These are phyloP conservation scores for Acanthamoeba culbertsoni DNA, from an alignment of 208 protist species.

Conservation along the genomic window DNA sequence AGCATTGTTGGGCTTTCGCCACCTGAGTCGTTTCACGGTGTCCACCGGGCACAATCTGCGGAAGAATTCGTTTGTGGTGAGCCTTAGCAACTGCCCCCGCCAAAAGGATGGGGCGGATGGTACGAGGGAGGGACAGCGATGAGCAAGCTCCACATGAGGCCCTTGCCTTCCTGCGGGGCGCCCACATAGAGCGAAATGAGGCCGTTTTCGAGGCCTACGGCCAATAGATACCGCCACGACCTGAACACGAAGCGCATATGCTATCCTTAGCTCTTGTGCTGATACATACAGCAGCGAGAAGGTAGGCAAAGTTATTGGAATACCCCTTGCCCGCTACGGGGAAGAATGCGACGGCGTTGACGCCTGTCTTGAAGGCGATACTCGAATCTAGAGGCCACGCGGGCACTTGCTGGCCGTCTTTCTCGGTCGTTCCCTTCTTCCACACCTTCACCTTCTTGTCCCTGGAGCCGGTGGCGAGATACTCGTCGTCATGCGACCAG, in stretches of 20 bases:
- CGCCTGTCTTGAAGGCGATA: conserved; percentile 1
- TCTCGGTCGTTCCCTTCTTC: not conserved
- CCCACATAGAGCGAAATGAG: not conserved
- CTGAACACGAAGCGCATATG: not conserved
- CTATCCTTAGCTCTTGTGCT: not conserved
- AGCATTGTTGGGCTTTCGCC: not conserved
- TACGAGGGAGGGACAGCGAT: not conserved
- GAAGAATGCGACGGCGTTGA: conserved; percentile 21
- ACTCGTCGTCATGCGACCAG: conserved; percentile 43
- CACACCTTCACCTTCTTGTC: conserved; percentile 61
- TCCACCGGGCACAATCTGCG: conserved; percentile 4
- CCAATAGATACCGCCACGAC: conserved; percentile 19
- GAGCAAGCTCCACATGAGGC: not conserved
- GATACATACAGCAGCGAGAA: not conserved
- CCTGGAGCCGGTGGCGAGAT: conserved; percentile 3
- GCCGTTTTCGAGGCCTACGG: conserved; percentile 27
- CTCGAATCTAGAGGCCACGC: not conserved
- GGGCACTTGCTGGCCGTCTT: not conserved
- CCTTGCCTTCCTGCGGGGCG: not conserved
- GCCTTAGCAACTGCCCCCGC: not conserved
- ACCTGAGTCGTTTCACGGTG: not conserved
- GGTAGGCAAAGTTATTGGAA: not conserved
- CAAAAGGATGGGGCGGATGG: not conserved
- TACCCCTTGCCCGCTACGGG: not conserved
- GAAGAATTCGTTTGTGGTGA: not conserved